Percentiles rank a stretch among this genome's conserved stretches.
Conservation (phyloP, 108 stramenopile genomes). For the Aurantiochytrium sp. region DNA sequence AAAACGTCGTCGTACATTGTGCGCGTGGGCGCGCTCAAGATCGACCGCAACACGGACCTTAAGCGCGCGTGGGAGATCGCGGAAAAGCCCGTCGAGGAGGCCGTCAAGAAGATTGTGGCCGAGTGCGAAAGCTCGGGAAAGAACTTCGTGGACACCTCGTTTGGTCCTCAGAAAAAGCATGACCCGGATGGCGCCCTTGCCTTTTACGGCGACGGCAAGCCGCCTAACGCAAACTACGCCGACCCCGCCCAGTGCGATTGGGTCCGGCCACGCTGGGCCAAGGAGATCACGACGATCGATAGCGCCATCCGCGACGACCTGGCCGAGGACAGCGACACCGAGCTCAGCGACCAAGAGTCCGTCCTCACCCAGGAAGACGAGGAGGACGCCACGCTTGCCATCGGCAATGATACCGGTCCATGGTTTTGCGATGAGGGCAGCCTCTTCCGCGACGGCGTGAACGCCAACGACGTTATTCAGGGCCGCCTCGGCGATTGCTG, state of each 20-base stretch:
- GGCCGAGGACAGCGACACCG: background rate
- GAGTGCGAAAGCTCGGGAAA: background rate
- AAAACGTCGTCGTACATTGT: background rate
- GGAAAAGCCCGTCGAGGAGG: background rate
- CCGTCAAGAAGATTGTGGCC: background rate
- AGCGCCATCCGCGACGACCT: background rate
- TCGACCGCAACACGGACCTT: constrained; percentile 9
- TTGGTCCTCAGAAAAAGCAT: background rate
- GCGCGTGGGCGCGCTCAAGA: background rate
- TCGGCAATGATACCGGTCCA: background rate
- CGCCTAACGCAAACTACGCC: constrained; percentile 1
- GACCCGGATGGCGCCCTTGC: background rate
- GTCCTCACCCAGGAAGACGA: background rate
- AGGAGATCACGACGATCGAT: background rate
- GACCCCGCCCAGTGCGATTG: background rate
- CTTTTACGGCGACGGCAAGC: background rate
- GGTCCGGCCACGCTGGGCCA: background rate
- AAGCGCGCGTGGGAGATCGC: background rate
- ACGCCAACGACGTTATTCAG: constrained; percentile 32
- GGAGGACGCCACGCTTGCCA: background rate
- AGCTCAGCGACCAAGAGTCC: background rate
- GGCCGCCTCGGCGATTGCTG: constrained; percentile 37
- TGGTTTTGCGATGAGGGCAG: background rate
- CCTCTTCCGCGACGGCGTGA: constrained; percentile 45
- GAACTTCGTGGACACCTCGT: background rate